Evolutionary conservation across 2,329 filamentous ascomycete genomes (phyloP), one percentile per base, ranked within the genome.

Genomic region (Zymoseptoria crescenta): DNA sequence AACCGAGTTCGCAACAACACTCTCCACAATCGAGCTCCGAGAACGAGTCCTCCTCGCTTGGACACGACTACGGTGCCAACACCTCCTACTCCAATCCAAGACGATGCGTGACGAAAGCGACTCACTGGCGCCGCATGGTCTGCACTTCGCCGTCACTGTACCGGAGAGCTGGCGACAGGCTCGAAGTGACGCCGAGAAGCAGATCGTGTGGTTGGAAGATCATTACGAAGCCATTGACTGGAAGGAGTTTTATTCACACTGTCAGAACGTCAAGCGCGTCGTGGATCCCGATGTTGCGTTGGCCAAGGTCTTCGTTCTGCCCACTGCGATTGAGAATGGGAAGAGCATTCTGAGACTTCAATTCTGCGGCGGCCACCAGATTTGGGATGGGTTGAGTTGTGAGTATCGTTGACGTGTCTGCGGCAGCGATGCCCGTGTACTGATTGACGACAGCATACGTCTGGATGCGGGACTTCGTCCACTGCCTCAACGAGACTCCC

Each of bases 291-390:
- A 62, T 1, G 61, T 66, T 20, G 72, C 70, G 6, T 64, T 79
- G 8, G 73, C 75, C 1, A 74, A 72, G 56, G 50, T 77, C 0
- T 75, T 76, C 56, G 71, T 79, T 2, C 65, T 77, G 0, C 76
- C 77, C 1, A 53, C 71, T 0, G 58, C 57, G 2, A 51, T 67
- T 0, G 52, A 66, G 1, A 62, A 70, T 19, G 72, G 71, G 2
- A 73, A 66, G 0, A 66, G 53, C 16, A 64, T 64, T 3, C 59
- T 79, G 0, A 67, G 68, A 3, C 68, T 79, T 30, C 63, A 77
- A 5, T 64, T 76, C 8, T 64, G 79, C 13, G 71, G 75, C n/a
- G 75, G 71, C 1, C 77, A 79, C 57, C 69, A 78, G 53, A 77
- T 77, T 45, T 73, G 73, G n/a, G 77, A 80, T 54, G 77, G 76